Evolutionary conservation across 257 asterid species (phyloP).

Genomic region (Mitragyna speciosa): DNA sequence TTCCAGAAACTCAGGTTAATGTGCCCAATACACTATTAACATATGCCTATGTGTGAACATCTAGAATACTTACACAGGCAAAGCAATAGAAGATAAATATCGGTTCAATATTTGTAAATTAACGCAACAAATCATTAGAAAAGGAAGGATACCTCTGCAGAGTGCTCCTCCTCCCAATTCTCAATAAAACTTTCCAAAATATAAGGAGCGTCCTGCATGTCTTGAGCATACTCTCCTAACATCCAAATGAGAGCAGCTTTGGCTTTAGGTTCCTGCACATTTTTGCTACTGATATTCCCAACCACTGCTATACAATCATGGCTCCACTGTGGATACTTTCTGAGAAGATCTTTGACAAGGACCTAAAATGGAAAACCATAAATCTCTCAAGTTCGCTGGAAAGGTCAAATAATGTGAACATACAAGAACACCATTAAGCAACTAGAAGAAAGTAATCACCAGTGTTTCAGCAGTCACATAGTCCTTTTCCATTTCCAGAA

Average conservation of each 20-base stretch:
- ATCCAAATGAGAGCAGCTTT: constrained; percentile 99
- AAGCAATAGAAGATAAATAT: neutral
- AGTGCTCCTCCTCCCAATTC: constrained; percentile 96
- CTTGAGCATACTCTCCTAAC: constrained; percentile 98
- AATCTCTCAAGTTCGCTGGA: constrained; percentile 9
- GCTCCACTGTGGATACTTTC: constrained; percentile 99
- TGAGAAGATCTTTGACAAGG: constrained; percentile 96
- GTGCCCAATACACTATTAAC: neutral
- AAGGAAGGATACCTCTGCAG: constrained; percentile 68
- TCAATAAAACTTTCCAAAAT: constrained; percentile 77
- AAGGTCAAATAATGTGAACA: constrained; percentile 6
- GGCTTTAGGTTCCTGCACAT: constrained; percentile 95
- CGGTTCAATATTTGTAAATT: neutral
- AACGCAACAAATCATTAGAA: neutral
- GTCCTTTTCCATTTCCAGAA: constrained; percentile 99
- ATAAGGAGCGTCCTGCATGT: constrained; percentile 98
- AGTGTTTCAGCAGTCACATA: constrained; percentile 98
- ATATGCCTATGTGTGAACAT: too few relatives aligned
- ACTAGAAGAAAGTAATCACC: constrained; percentile 42
- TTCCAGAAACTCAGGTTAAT: neutral
- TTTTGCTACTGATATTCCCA: constrained; percentile 96
- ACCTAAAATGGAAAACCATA: constrained; percentile 48
- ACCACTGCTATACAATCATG: constrained; percentile 99
- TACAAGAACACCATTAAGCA: neutral
- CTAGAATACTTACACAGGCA: neutral